These are phyloP conservation scores for Phytophthora tentaculata DNA, from an alignment of 352 stramenopile genomes.

Conservation along the genomic window DNA sequence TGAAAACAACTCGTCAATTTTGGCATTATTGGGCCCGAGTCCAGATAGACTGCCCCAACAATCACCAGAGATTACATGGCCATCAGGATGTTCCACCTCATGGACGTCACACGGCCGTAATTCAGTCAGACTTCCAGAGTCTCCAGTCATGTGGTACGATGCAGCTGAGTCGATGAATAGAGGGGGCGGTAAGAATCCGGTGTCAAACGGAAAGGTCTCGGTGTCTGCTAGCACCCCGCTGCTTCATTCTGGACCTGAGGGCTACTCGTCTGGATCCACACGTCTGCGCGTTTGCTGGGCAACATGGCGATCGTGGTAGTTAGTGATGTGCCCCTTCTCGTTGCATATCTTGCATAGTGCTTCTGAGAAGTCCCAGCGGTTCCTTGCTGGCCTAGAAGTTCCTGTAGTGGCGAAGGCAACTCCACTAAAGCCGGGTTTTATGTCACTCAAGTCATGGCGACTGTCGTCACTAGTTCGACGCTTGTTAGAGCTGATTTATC, in stretches of 20 bases:
- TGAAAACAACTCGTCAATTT: background rate
- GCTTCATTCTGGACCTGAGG: background rate
- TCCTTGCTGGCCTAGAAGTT: background rate
- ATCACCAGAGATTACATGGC: background rate
- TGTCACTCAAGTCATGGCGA: background rate
- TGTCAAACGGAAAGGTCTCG: background rate
- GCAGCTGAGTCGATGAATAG: background rate
- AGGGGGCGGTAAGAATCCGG: no score
- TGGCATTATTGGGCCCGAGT: background rate
- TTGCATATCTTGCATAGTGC: background rate
- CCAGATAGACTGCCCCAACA: background rate
- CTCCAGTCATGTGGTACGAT: background rate
- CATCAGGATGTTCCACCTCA: background rate
- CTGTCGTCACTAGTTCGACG: background rate
- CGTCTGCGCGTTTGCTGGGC: background rate
- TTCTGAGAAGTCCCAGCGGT: background rate
- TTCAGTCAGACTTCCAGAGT: background rate
- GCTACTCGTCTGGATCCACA: background rate
- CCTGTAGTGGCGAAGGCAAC: background rate
- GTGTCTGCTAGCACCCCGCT: background rate
- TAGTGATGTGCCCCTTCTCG: background rate
- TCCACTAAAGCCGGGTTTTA: background rate
- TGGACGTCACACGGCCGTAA: background rate
- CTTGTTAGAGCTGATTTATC: background rate
- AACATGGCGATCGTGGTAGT: slow-evolving; percentile 14